These are phyloP conservation scores for Arabidopsis suecica DNA, from an alignment of 345 rosid species.

Conservation along the genomic window DNA sequence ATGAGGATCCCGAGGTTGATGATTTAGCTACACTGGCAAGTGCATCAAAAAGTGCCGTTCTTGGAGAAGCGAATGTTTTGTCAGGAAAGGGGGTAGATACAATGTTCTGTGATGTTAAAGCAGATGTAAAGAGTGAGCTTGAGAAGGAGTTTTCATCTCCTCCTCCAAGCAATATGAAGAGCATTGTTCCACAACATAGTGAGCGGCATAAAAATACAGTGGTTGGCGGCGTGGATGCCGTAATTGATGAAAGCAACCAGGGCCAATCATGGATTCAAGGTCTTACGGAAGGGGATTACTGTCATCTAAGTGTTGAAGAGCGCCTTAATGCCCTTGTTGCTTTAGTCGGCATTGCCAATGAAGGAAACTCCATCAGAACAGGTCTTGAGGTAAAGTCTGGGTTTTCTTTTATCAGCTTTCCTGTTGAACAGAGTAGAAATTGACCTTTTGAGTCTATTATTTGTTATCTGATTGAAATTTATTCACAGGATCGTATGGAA, in stretches of 20 bases:
- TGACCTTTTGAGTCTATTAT: slow-evolving; percentile 25
- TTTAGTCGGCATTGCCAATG: slow-evolving; percentile 86
- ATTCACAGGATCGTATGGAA: slow-evolving; percentile 92
- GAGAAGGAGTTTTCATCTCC: slow-evolving; percentile 53
- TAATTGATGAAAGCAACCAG: slow-evolving; percentile 77
- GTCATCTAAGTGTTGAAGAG: slow-evolving; percentile 94
- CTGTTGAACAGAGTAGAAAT: slow-evolving; percentile 1
- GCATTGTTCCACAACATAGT: slow-evolving; percentile 42
- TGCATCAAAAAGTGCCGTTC: slow-evolving; percentile 53
- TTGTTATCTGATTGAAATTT: slow-evolving; percentile 33
- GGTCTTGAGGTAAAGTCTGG: slow-evolving; percentile 77
- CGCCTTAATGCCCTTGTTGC: slow-evolving; percentile 87
- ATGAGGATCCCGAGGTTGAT: slow-evolving; percentile 97
- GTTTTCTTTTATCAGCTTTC: slow-evolving; percentile 24
- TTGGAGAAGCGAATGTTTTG: slow-evolving; percentile 51
- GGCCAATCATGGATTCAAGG: slow-evolving; percentile 96
- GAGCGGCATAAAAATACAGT: slow-evolving; percentile 51
- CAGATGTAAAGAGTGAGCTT: slow-evolving; percentile 48
- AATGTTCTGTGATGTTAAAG: slow-evolving; percentile 44
- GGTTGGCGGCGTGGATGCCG: slow-evolving; percentile 49
- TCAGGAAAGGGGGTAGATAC: slow-evolving; percentile 55
- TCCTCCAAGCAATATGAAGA: slow-evolving; percentile 52
- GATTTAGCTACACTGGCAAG: slow-evolving; percentile 64
- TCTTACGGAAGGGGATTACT: slow-evolving; percentile 93
- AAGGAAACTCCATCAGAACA: slow-evolving; percentile 90